Evolutionary conservation across 495 filamentous ascomycete species (phyloP), one percentile per base, ranked within the genome.

Genomic region (Hyaloscypha hepaticicola): DNA sequence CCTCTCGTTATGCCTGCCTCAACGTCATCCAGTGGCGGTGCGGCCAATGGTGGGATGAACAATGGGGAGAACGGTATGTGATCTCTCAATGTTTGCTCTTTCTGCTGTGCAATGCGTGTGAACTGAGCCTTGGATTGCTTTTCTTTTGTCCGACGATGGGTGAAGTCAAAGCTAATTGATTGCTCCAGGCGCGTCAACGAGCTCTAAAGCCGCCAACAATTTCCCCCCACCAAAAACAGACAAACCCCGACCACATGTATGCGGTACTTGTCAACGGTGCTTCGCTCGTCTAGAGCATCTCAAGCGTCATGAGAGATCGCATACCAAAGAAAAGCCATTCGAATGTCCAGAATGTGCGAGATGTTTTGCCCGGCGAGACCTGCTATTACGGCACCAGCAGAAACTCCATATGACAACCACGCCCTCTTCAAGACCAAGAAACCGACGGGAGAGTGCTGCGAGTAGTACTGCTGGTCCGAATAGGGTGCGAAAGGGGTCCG

Each of bases 241-340:
- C 80, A 99, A 98, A 79, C 95, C 95, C 34, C 83, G 95, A 56
- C 95, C 95, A 58, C 95, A 99, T 76, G 87, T 96, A 60, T 99
- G 95, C 77, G 88, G 85, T 27, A 99, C 96, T 31, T 99, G 95
- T 73, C 83, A 87, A 72, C 88, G 95, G 62, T 96, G 91, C 3
- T 99, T 99, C 74, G 95, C 95, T 61, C 87, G 95, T 63, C 77
- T 99, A 69, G 95, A 99, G 78, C 95, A 99, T 77, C 79, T 99
- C 65, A 99, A 99, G 79, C 90, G 95, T 52, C 95, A 99, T 77
- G 95, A 99, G 81, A 88, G 95, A 50, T 98, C 95, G 22, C 95
- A 99, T 71, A 99, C 95, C 12, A 99, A 99, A 74, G 95, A 99
- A 75, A 99, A 99, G 80, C 95, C 95, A 2, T 99, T 99, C 73